Base-by-base conservation (phyloP, 495 filamentous ascomycete genomes). In the Lasiosphaeriaceae sp. region DNA sequence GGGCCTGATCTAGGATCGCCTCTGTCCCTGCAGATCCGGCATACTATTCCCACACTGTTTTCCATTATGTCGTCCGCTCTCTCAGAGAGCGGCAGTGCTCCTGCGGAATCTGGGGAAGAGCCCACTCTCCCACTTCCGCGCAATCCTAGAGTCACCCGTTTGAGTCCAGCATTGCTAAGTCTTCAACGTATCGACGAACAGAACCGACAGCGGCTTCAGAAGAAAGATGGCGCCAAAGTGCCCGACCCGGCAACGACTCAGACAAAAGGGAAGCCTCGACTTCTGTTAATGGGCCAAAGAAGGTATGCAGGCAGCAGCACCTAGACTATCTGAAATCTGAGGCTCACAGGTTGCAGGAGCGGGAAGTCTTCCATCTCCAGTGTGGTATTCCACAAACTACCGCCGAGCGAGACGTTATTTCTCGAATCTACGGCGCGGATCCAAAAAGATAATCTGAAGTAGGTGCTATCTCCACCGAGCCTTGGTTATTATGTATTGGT, bases 281-380 rank as follows among this genome's bases (percentile, higher is more conserved):
- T 98, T 24, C 77, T 98, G 52, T 74, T 98, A 52, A 97, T 98
- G 94, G 94, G 94, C 1, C 89, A 96, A 74, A 86, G 90, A 73
- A 86, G 93, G 95, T 96, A 77, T 61, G 78, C 62, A 23, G 37
- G 35, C 41, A 54, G 17, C n/a, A 23, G 31, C 20, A 8, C 23
- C 47, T 22, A 34, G 60, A 48, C 5, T 16, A 51, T n/a, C 31
- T 31, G 23, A 44, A 31, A 3, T 26, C 37, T 54, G 19, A 17
- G 22, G 54, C 72, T 69, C 56, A 59, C 65, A 41, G 1, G 20
- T 44, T 23, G 41, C 55, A 98, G 94, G 77, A 96, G 90, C 66
- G 94, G 94, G 45, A 98, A 98, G 69, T 97, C 94, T 11, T 97
- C 94, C 6, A 97, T 98, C 56, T 92, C 90, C 3, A 96, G 90